Evolutionary conservation across 768 basidiomycete genomes (phyloP).

Genomic region (Boletus pseudopeckii): DNA sequence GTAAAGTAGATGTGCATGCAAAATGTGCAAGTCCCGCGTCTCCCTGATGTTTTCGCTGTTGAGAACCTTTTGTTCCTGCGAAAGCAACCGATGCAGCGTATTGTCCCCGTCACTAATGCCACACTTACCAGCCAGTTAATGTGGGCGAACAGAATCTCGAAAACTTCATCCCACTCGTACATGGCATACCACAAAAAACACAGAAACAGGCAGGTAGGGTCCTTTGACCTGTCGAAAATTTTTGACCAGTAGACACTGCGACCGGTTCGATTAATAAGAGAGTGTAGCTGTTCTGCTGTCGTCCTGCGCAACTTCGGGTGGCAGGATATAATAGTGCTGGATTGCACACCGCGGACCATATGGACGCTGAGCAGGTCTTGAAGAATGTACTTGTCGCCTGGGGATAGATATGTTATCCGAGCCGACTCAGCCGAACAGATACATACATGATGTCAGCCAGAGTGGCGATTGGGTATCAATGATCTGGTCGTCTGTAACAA

Average conservation of each 20-base stretch:
- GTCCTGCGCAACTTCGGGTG: constrained; percentile 22
- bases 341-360: constrained; percentile 37
- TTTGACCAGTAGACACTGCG: constrained; percentile 34
- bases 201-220: constrained; percentile 55
- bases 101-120: neutral
- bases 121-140: constrained; percentile 46
- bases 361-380: constrained; percentile 54
- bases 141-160: constrained; percentile 49
- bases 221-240: constrained; percentile 28
- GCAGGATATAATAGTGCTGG: constrained; percentile 28
- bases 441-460: constrained; percentile 32
- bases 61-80: constrained; percentile 46
- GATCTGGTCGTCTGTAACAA: constrained; percentile 19
- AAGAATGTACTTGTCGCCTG: constrained; percentile 23
- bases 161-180: constrained; percentile 61
- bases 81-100: neutral
- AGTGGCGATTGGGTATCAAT: constrained; percentile 56
- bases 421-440: neutral
- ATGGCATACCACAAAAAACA: constrained; percentile 56
- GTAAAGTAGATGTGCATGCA: constrained; percentile 57
- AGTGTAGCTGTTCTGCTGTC: constrained; percentile 26
- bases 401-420: neutral
- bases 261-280: constrained; percentile 30
- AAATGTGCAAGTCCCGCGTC: constrained; percentile 52
- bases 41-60: constrained; percentile 38